Evolutionary conservation across 2,329 filamentous ascomycete genomes (phyloP).

Genomic region (Ophiostoma australiae): DNA sequence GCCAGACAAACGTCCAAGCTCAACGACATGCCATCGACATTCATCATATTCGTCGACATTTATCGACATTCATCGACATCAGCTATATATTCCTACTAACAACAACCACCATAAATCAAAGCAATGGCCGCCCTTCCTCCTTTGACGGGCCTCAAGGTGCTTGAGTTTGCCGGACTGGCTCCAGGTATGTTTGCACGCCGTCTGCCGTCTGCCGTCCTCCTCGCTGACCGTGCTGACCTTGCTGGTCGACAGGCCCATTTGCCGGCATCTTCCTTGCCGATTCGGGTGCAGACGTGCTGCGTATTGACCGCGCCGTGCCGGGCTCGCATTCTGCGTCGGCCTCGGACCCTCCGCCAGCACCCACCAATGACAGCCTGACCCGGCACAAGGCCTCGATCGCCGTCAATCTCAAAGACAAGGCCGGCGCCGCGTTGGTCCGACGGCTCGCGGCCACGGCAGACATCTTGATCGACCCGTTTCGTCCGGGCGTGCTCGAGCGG

Average conservation of each 20-base stretch:
- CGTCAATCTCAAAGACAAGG: constrained; percentile 67
- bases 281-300: constrained; percentile 80
- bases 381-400: constrained; percentile 76
- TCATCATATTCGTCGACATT: background rate
- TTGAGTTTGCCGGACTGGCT: constrained; percentile 58
- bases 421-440: constrained; percentile 62
- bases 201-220: too few relatives aligned
- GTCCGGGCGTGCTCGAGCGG: constrained; percentile 83
- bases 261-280: constrained; percentile 84
- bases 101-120: background rate
- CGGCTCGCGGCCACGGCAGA: constrained; percentile 61
- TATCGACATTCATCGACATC: background rate
- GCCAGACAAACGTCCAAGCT: background rate
- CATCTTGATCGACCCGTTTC: constrained; percentile 87
- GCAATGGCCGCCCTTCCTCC: constrained; percentile 39
- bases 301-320: constrained; percentile 64
- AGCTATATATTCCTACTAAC: too few relatives aligned
- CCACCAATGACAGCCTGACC: constrained; percentile 65
- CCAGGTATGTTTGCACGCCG: constrained; percentile 45
- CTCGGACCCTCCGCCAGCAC: constrained; percentile 36
- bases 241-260: constrained; percentile 58
- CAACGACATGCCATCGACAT: background rate
- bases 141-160: constrained; percentile 50
- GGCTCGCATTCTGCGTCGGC: constrained; percentile 36
- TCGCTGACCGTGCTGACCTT: too few relatives aligned